A percentile compares a stretch with the other conserved stretches of the same genome.
Conservation (phyloP, 163 green algal species). For the Chloromonas sp. region DNA sequence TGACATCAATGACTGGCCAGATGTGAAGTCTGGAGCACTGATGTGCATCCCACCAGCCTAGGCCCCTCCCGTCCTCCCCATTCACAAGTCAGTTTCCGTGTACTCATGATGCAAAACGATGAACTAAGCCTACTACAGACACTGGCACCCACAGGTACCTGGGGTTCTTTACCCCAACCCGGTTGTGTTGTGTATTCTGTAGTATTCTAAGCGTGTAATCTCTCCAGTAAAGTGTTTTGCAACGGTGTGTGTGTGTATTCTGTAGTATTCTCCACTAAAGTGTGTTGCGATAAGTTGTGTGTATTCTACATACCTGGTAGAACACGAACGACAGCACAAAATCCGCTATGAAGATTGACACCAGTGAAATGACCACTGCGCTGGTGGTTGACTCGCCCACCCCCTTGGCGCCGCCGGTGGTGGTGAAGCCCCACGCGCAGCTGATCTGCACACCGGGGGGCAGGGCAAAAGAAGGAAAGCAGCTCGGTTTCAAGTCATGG, state of each 20-base stretch:
- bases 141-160: too few species aligned
- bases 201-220: background rate
- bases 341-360: constrained; percentile 90
- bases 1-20: too few species aligned
- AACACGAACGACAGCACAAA: constrained; percentile 88
- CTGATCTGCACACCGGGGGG: constrained; percentile 56
- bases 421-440: constrained; percentile 98
- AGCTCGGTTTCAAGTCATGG: too few species aligned
- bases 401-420: constrained; percentile 95
- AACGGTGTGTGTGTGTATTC: background rate
- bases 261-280: background rate
- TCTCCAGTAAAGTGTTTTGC: background rate
- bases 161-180: too few species aligned
- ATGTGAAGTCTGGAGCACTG: too few species aligned
- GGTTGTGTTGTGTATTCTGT: background rate
- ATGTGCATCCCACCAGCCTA: too few species aligned
- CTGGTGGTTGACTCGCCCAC: constrained; percentile 96
- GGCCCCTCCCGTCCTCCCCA: too few species aligned
- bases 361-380: constrained; percentile 91
- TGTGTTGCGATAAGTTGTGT: background rate
- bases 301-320: constrained; percentile 63
- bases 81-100: too few species aligned
- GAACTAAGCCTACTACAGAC: too few species aligned
- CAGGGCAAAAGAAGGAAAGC: too few species aligned
- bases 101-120: too few species aligned